Base-by-base conservation (phyloP, 208 protist species). In the Baffinella frigidus region DNA sequence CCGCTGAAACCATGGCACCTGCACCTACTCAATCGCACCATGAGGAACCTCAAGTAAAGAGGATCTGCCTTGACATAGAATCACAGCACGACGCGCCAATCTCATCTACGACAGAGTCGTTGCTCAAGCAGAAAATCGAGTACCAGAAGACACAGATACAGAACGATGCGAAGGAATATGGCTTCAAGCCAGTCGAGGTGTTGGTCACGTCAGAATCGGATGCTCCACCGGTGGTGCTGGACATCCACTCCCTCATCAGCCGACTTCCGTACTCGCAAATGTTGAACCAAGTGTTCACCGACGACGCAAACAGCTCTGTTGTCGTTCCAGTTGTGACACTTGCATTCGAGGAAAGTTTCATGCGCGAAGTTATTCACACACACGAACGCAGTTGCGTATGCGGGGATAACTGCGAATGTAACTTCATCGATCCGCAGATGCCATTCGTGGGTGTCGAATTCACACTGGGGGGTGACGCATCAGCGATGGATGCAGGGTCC, bases 381-480 rank as follows among this genome's bases (percentile, higher is more conserved):
- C 4, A 9, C 17, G 83, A 90, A 30, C 44, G 56, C 33, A 2
- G 11, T 7, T 90, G 83, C 30, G 36, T 33, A 0, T 33, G 7
- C 0, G 51, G 56, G 9, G 38, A 30, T 35, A 1, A 73, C 5
- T 90, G 83, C 45, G 83, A 90, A 30, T 90, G 83, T 51, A 72
- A 72, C 7, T 73, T 33, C 51, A 90, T 90, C 83, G 83, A 90
- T 51, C 73, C 4, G 39, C 14, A 24, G 50, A 5, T 33, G 11
- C 50, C 44, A 30, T 90, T 90, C 83, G 38, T 74, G 3, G 51
- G 83, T 0, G 83, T 90, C 36, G 51, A 90, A 33, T 90, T 90
- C 83, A n/a, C n/a, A n/a, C 56, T 90, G 44, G 36, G 24, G 3
- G 11, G 11, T 3, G 80, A 62, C 14, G 56, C 20, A n/a, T 14